A percentile compares a stretch with the other conserved stretches of the same genome.
Evolutionary conservation across 2,329 filamentous ascomycete genomes (phyloP).

Genomic region (Penicillium thymicola): DNA sequence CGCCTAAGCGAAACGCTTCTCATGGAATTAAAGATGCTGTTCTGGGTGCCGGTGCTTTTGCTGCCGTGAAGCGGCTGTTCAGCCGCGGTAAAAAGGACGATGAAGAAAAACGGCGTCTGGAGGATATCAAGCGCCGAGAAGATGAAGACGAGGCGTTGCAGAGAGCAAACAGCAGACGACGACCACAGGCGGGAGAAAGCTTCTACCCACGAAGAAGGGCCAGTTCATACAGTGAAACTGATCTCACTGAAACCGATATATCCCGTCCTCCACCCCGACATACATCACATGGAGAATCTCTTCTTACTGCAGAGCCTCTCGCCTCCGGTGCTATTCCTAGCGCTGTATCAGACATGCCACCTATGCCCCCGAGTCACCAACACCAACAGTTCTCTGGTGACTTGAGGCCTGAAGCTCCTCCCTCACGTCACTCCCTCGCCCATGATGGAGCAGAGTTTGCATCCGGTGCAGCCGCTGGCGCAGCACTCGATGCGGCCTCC

Average conservation of each 20-base stretch:
- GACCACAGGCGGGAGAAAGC: constrained; percentile 66
- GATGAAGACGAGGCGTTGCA: constrained; percentile 52
- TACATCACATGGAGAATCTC: constrained; percentile 33
- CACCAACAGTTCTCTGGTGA: constrained; percentile 40
- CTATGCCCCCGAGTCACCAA: constrained; percentile 41
- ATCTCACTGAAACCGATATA: constrained; percentile 37
- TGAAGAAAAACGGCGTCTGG: constrained; percentile 59
- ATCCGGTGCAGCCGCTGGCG: constrained; percentile 27
- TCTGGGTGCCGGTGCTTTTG: constrained; percentile 66
- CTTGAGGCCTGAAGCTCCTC: constrained; percentile 22
- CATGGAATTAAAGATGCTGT: constrained; percentile 59
- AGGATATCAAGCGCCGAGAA: constrained; percentile 50
- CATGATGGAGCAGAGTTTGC: constrained; percentile 27
- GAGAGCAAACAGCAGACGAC: constrained; percentile 55
- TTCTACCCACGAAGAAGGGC: constrained; percentile 33
- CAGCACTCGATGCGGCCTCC: constrained; percentile 31
- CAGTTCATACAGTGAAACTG: constrained; percentile 36
- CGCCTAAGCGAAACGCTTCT: constrained; percentile 44
- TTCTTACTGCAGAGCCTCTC: constrained; percentile 31
- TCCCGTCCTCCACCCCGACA: constrained; percentile 26
- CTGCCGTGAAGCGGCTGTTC: constrained; percentile 56
- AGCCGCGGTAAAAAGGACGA: constrained; percentile 55
- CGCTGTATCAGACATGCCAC: constrained; percentile 36
- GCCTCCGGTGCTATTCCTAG: constrained; percentile 31
- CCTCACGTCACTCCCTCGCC: constrained; percentile 13